Base-by-base conservation (phyloP, 768 basidiomycete species). In the Agaricus bisporus region DNA sequence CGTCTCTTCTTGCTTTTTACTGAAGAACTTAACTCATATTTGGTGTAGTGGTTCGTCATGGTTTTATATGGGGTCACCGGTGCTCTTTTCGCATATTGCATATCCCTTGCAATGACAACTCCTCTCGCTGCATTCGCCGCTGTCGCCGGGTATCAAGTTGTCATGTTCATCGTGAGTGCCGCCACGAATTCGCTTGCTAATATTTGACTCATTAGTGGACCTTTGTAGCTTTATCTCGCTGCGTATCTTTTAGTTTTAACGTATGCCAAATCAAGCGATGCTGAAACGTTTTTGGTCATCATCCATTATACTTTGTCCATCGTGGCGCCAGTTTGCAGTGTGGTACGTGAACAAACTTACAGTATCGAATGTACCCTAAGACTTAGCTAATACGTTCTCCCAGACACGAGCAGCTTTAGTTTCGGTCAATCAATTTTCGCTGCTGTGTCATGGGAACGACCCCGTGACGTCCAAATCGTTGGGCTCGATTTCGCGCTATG, bases 351-450 rank as follows among this genome's bases (percentile, higher is more conserved):
- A 14, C 11, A 14, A 4, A 12, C 32, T n/a, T 29, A 4, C 10
- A 32, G 7, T 29, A 12, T 48, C 37, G 26, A 47, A 48, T n/a
- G 29, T 45, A 37, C 18, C 37, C 5, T 44, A 14, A 17, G 25
- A 28, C 22, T 45, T 17, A n/a, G n/a, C n/a, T n/a, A n/a, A 15
- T 44, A 48, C 60, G 29, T 7, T 48, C 18, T 6, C 42, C n/a
- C 54, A 88, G 87, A 64, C 80, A 39, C 77, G 89, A 41, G 81
- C 87, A 0, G 78, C 79, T 3, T 74, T 92, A 17, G 79, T 92
- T n/a, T 86, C 88, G 0, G 74, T 86, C 58, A 90, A 91, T 61
- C 66, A 89, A 3, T 92, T 91, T 67, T 83, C 82, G 11, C 69
- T 91, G 3, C 77, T 88, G 3, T 90, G 88, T 60, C 68, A 82